Percentiles rank a stretch among this genome's conserved stretches.
phyloP scores from a whole-genome alignment of 2,329 filamentous ascomycete genomes.

The Cercospora beticola region DNA sequence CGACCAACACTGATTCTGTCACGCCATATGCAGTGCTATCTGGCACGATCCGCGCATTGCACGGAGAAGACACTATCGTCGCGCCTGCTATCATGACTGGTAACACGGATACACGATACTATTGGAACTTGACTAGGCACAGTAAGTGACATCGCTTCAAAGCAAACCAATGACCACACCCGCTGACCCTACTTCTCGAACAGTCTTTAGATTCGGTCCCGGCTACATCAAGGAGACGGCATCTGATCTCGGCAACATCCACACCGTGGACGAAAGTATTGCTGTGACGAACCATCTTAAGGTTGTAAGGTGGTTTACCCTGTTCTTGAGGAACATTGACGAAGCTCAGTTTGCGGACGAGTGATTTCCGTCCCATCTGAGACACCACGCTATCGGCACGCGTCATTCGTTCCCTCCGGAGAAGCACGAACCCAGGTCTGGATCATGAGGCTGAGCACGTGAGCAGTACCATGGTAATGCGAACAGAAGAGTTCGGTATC shows the following conservation, averaged over 20 bases:
- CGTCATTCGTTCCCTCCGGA: background rate
- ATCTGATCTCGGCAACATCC: slow-evolving; percentile 34
- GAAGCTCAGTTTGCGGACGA: slow-evolving; percentile 39
- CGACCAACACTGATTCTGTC: slow-evolving; percentile 39
- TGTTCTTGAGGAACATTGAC: slow-evolving; percentile 49
- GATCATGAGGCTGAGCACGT: slow-evolving; percentile 1
- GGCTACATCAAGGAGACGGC: slow-evolving; percentile 36
- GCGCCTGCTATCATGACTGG: slow-evolving; percentile 40
- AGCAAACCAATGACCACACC: background rate
- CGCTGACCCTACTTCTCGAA: background rate
- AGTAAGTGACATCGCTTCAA: slow-evolving; percentile 17
- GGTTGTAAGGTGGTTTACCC: slow-evolving; percentile 45
- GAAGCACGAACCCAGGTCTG: background rate
- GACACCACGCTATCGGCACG: background rate
- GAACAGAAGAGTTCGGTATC: background rate
- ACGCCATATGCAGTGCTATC: slow-evolving; percentile 39
- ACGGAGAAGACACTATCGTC: slow-evolving; percentile 44
- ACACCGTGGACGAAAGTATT: slow-evolving; percentile 38
- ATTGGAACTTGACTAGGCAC: slow-evolving; percentile 39
- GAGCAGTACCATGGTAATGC: slow-evolving; percentile 3
- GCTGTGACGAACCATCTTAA: slow-evolving; percentile 45
- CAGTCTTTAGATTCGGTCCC: slow-evolving; percentile 33
- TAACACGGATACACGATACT: slow-evolving; percentile 39
- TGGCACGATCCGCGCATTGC: slow-evolving; percentile 46
- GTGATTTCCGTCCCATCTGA: background rate